phyloP scores from a whole-genome alignment of 2,329 filamentous ascomycete species.

The Cladosporium cucumerinum region DNA sequence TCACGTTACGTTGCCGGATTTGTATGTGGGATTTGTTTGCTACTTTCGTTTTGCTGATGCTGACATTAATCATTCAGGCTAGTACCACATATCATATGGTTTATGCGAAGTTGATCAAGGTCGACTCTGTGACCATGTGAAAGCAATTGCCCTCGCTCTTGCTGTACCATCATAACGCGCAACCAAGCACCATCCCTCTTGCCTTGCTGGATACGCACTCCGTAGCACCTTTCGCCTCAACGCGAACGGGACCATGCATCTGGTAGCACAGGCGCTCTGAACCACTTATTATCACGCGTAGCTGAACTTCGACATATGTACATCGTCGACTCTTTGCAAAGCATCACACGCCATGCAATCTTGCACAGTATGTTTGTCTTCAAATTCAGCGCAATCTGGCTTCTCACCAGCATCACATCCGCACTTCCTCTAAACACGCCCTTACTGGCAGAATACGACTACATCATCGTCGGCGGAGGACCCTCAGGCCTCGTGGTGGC shows the following conservation, averaged over 20 bases:
- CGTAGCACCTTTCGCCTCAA: constrained; percentile 8
- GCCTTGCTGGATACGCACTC: not conserved
- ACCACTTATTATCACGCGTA: not conserved
- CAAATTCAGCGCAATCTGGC: constrained; percentile 9
- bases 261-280: not conserved
- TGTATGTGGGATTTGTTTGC: not conserved
- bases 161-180: not conserved
- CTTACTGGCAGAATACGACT: constrained; percentile 30
- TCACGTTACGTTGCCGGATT: not conserved
- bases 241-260: not conserved
- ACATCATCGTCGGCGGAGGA: constrained; percentile 32
- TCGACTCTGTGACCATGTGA: not conserved
- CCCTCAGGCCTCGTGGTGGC: constrained; percentile 31
- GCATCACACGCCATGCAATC: constrained; percentile 12
- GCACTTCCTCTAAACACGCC: constrained; percentile 31
- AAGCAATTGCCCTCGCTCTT: not conserved
- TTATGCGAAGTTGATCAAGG: not conserved
- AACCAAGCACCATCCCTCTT: not conserved
- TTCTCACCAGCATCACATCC: constrained; percentile 15
- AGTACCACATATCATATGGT: too few species aligned
- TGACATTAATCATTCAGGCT: not conserved
- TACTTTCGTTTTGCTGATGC: not conserved
- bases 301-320: not conserved
- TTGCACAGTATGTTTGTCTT: constrained; percentile 15
- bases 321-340: not conserved